Evolutionary conservation across 805 yeast species (phyloP).

Genomic region (Schizosaccharomyces octosporus): DNA sequence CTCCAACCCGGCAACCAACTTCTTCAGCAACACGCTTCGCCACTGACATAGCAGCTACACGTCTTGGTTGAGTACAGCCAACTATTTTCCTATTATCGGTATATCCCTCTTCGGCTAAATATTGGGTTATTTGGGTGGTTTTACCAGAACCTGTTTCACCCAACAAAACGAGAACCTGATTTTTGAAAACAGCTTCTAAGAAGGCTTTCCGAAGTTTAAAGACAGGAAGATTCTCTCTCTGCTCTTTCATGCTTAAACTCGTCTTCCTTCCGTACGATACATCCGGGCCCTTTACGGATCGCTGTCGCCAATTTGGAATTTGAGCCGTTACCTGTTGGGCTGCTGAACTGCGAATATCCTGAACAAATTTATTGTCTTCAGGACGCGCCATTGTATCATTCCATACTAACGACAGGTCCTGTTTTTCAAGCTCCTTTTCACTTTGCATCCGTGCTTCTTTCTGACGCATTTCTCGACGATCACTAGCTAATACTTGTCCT

Average conservation of each 20-base stretch:
- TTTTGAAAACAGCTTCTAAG: constrained; percentile 35
- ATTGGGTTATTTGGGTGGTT: constrained; percentile 82
- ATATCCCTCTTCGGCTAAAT: constrained; percentile 52
- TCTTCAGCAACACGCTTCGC: constrained; percentile 70
- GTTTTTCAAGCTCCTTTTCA: constrained; percentile 15
- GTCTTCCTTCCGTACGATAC: constrained; percentile 18
- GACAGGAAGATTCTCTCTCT: constrained; percentile 44
- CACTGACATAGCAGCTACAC: constrained; percentile 68
- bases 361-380: constrained; percentile 8
- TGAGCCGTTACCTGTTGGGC: constrained; percentile 5
- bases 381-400: constrained; percentile 17
- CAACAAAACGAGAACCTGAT: constrained; percentile 56
- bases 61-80: constrained; percentile 78
- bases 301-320: constrained; percentile 11
- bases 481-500: constrained; percentile 46
- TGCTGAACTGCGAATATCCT: constrained; percentile 6
- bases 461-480: constrained; percentile 33
- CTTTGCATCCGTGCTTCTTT: constrained; percentile 26
- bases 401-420: constrained; percentile 5
- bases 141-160: constrained; percentile 97
- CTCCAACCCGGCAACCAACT: constrained; percentile 39
- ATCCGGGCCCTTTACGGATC: constrained; percentile 9
- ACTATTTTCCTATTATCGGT: constrained; percentile 32
- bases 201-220: constrained; percentile 33
- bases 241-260: constrained; percentile 20